A percentile compares a stretch with the other conserved stretches of the same genome.
phyloP scores from a whole-genome alignment of 2,329 filamentous ascomycete species.

The Cercospora citrullina region DNA sequence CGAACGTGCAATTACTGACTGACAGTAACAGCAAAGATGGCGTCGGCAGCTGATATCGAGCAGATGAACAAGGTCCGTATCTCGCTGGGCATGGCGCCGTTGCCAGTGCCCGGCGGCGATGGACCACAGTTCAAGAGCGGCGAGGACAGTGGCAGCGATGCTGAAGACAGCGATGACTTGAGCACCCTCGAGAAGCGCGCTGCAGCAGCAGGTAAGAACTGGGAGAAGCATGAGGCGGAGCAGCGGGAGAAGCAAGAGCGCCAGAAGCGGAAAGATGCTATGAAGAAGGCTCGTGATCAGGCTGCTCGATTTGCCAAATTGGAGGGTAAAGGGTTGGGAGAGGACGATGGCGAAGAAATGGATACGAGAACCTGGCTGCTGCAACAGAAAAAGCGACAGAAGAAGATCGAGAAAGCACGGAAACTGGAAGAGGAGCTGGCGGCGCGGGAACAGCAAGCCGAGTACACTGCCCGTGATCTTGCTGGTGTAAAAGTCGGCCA shows the following conservation, averaged over 20 bases:
- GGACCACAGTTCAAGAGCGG: conserved; percentile 60
- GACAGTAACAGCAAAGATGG: conserved; percentile 23
- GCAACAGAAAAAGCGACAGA: conserved; percentile 89
- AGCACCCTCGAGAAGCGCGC: conserved; percentile 83
- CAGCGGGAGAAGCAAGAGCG: conserved; percentile 70
- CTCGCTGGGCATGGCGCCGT: conserved; percentile 83
- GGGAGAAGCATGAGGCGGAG: conserved; percentile 68
- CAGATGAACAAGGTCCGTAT: conserved; percentile 91
- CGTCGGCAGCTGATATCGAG: conserved; percentile 68
- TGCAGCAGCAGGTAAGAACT: conserved; percentile 73
- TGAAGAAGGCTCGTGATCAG: conserved; percentile 83
- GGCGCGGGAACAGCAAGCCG: conserved; percentile 66
- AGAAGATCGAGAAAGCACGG: conserved; percentile 76
- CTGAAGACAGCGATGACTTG: conserved; percentile 58
- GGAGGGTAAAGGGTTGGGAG: conserved; percentile 81
- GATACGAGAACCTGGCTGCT: conserved; percentile 86
- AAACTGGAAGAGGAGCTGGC: conserved; percentile 73
- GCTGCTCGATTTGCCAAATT: conserved; percentile 74
- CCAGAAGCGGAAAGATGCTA: conserved; percentile 75
- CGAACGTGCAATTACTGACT: conserved; percentile 14
- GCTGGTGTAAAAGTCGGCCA: conserved; percentile 91
- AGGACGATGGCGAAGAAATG: conserved; percentile 64
- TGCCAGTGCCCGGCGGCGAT: conserved; percentile 74
- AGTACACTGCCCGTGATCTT: conserved; percentile 83
- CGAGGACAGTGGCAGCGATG: conserved; percentile 38